These are phyloP conservation scores for Sporisorium sorghi DNA, from an alignment of 1,284 basidiomycete genomes.

Conservation along the genomic window DNA sequence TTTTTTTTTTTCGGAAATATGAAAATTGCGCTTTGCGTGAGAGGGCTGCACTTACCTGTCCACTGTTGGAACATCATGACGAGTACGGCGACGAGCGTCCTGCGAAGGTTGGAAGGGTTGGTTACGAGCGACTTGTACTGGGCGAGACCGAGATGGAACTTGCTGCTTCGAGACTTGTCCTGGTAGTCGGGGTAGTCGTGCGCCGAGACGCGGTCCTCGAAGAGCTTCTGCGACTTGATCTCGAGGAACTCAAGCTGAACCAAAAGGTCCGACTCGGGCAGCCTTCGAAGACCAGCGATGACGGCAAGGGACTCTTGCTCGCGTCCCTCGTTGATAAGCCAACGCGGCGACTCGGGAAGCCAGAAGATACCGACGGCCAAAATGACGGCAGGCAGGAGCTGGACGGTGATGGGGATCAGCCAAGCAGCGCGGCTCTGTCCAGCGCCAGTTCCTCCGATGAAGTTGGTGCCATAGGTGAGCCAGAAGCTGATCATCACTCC, in stretches of 20 bases:
- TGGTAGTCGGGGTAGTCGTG: slow-evolving; percentile 74
- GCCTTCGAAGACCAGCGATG: slow-evolving; percentile 75
- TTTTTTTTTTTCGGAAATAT: too few relatives aligned
- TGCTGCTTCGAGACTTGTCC: slow-evolving; percentile 74
- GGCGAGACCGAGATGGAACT: slow-evolving; percentile 76
- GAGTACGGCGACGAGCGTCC: slow-evolving; percentile 76
- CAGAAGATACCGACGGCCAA: slow-evolving; percentile 75
- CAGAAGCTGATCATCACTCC: slow-evolving; percentile 75
- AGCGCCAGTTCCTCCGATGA: slow-evolving; percentile 72
- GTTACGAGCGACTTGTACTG: slow-evolving; percentile 63
- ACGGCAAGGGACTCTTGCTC: slow-evolving; percentile 80
- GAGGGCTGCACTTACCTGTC: slow-evolving; percentile 5
- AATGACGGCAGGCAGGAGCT: slow-evolving; percentile 79
- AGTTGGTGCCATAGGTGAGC: slow-evolving; percentile 80
- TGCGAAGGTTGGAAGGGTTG: slow-evolving; percentile 75
- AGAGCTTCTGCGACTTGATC: slow-evolving; percentile 77
- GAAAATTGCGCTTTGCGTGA: too few relatives aligned
- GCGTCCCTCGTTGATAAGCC: slow-evolving; percentile 78
- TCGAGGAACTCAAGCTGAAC: slow-evolving; percentile 85
- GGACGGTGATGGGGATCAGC: slow-evolving; percentile 81
- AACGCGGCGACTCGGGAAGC: slow-evolving; percentile 81
- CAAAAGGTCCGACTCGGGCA: slow-evolving; percentile 75
- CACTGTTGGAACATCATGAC: slow-evolving; percentile 80
- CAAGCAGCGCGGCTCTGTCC: slow-evolving; percentile 77
- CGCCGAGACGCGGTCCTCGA: slow-evolving; percentile 47